Percentiles rank a stretch among this genome's conserved stretches.
phyloP scores from a whole-genome alignment of 2,329 filamentous ascomycete genomes.

The Monascus ruber region DNA sequence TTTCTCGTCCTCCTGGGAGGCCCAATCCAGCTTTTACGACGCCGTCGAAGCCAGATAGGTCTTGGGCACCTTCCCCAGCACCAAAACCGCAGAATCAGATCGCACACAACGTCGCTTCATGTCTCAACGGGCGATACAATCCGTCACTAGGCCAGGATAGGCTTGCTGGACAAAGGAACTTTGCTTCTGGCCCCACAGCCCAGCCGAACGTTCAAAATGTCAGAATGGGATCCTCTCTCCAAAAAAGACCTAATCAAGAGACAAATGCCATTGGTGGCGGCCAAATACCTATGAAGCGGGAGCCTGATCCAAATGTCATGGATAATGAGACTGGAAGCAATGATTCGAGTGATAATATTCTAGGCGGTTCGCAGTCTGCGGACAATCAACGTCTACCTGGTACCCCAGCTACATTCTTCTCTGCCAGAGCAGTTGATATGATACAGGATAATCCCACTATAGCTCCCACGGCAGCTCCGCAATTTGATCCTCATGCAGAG shows the following conservation, averaged over 20 bases:
- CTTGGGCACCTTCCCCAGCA: slow-evolving; percentile 13
- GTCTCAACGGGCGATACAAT: slow-evolving; percentile 10
- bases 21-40: slow-evolving; percentile 19
- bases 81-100: slow-evolving; percentile 11
- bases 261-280: slow-evolving; percentile 4
- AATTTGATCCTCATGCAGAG: slow-evolving; percentile 64
- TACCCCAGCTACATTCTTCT: slow-evolving; percentile 55
- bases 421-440: slow-evolving; percentile 52
- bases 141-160: slow-evolving; percentile 7
- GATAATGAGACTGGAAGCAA: slow-evolving; percentile 4
- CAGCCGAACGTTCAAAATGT: slow-evolving; percentile 12
- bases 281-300: slow-evolving; percentile 15
- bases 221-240: slow-evolving; percentile 8
- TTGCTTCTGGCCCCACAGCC: slow-evolving; percentile 7
- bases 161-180: slow-evolving; percentile 8
- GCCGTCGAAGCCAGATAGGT: slow-evolving; percentile 28
- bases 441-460: slow-evolving; percentile 41
- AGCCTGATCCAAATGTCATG: slow-evolving; percentile 7
- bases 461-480: slow-evolving; percentile 34
- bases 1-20: slow-evolving; percentile 6
- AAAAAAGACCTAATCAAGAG: slow-evolving; percentile 6
- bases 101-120: slow-evolving; percentile 7
- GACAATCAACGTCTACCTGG: slow-evolving; percentile 8
- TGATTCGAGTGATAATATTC: slow-evolving; percentile 15
- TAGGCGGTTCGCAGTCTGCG: slow-evolving; percentile 15